Evolutionary conservation across 192 early-diverging fungal species (phyloP).

Genomic region (Rhizophlyctis rosea): DNA sequence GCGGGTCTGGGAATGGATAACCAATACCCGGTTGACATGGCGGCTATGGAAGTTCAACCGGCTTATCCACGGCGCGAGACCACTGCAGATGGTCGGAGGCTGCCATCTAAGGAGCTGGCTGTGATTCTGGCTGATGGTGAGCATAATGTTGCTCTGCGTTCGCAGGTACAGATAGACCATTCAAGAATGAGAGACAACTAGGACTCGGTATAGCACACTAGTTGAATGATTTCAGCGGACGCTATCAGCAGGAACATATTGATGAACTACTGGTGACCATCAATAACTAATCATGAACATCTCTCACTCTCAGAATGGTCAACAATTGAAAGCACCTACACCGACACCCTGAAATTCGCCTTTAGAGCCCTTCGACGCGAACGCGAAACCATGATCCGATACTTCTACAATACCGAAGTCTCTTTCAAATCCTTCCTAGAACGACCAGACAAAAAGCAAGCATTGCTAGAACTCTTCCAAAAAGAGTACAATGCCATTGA

Average conservation of each 20-base stretch:
- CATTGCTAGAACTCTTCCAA: slow-evolving; percentile 52
- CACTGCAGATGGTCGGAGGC: slow-evolving; percentile 38
- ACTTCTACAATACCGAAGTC: slow-evolving; percentile 52
- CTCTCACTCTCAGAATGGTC: slow-evolving; percentile 45
- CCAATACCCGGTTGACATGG: no score
- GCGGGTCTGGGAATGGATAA: no score
- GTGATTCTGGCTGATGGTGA: slow-evolving; percentile 53
- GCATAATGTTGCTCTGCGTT: not conserved
- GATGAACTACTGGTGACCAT: no score
- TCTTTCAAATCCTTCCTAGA: slow-evolving; percentile 53
- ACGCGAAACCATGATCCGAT: slow-evolving; percentile 42
- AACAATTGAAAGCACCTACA: slow-evolving; percentile 53
- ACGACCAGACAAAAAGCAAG: slow-evolving; percentile 55
- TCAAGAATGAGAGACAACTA: no score
- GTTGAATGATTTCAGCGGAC: no score
- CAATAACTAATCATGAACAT: no score
- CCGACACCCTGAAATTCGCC: slow-evolving; percentile 53
- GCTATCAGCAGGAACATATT: no score
- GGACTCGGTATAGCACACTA: no score
- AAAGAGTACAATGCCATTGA: slow-evolving; percentile 55
- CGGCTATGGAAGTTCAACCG: no score
- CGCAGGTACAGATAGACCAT: not conserved
- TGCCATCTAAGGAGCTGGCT: slow-evolving; percentile 52
- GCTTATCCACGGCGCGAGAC: no score
- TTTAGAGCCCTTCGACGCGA: slow-evolving; percentile 58